Conservation (phyloP, 2,329 filamentous ascomycete species). For the Aphanoascus verrucosus region DNA sequence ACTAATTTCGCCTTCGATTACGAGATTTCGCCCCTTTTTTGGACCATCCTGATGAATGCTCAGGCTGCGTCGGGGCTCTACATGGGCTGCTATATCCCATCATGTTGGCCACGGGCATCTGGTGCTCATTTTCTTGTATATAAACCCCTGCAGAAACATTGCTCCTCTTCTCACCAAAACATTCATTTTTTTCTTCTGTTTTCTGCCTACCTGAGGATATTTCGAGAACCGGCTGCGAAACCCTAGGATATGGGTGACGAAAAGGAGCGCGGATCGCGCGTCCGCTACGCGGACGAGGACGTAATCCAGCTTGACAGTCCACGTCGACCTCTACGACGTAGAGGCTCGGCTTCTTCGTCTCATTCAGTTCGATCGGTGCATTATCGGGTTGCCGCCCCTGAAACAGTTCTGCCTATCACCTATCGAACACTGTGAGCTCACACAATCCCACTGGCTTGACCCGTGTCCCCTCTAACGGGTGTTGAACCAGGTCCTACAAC, state of each 20-base stretch:
- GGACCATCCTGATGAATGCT: too few relatives aligned
- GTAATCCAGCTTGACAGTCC: conserved; percentile 4
- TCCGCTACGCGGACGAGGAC: conserved; percentile 14
- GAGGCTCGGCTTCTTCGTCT: conserved; percentile 11
- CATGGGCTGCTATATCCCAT: background rate
- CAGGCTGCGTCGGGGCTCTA: background rate
- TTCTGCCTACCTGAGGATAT: background rate
- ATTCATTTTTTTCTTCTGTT: background rate
- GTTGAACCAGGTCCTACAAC: conserved; percentile 13
- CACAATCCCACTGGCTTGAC: background rate
- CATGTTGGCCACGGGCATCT: background rate
- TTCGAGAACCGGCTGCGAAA: background rate
- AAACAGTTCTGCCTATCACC: conserved; percentile 15
- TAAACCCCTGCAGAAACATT: conserved; percentile 8
- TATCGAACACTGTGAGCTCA: conserved; percentile 14
- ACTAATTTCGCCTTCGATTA: background rate
- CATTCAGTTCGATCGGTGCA: conserved; percentile 13
- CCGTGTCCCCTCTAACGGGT: background rate
- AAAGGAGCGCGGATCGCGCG: conserved; percentile 8
- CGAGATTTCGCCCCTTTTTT: background rate
- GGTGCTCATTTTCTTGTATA: background rate
- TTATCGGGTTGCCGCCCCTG: conserved; percentile 13
- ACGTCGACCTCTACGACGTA: conserved; percentile 10
- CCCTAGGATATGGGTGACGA: conserved; percentile 7
- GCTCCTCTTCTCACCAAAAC: background rate